Percentiles rank a stretch among this genome's conserved stretches.
These are phyloP conservation scores for Didymella lethalis DNA, from an alignment of 2,329 filamentous ascomycete species.

Conservation along the genomic window DNA sequence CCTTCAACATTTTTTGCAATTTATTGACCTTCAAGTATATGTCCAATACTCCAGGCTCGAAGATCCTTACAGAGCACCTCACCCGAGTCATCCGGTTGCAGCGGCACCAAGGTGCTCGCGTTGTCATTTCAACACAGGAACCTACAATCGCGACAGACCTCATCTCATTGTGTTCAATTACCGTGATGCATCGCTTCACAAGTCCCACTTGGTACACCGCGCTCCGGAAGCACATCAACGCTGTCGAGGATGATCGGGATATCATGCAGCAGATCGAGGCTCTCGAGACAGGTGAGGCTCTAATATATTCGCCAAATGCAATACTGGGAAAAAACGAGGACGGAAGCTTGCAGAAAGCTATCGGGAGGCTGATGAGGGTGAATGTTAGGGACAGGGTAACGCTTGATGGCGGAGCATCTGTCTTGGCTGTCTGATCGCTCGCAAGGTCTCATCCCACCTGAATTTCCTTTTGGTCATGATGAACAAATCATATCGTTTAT, in stretches of 20 bases:
- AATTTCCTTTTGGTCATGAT: no score
- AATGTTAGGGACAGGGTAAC: conserved; percentile 39
- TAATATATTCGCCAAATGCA: conserved; percentile 59
- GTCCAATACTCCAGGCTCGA: conserved; percentile 61
- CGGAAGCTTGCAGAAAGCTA: conserved; percentile 20
- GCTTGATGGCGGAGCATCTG: conserved; percentile 57
- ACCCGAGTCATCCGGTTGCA: conserved; percentile 72
- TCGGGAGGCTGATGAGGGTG: conserved; percentile 27
- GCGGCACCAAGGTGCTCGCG: conserved; percentile 70
- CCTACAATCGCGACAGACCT: conserved; percentile 73
- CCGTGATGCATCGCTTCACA: conserved; percentile 75
- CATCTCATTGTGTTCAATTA: conserved; percentile 75
- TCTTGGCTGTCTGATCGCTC: conserved; percentile 64
- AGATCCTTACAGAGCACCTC: conserved; percentile 68
- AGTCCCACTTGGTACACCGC: conserved; percentile 68
- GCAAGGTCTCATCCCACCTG: no score
- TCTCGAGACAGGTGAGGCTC: conserved; percentile 58
- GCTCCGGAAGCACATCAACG: conserved; percentile 56
- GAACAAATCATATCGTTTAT: no score
- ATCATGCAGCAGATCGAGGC: conserved; percentile 58
- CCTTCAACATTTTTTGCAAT: neutral
- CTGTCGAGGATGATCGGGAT: conserved; percentile 33
- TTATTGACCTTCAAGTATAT: conserved; percentile 61
- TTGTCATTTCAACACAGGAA: conserved; percentile 80
- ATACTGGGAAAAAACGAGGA: conserved; percentile 43